phyloP scores from a whole-genome alignment of 2,329 filamentous ascomycete genomes.

The Coniochaeta sp. region DNA sequence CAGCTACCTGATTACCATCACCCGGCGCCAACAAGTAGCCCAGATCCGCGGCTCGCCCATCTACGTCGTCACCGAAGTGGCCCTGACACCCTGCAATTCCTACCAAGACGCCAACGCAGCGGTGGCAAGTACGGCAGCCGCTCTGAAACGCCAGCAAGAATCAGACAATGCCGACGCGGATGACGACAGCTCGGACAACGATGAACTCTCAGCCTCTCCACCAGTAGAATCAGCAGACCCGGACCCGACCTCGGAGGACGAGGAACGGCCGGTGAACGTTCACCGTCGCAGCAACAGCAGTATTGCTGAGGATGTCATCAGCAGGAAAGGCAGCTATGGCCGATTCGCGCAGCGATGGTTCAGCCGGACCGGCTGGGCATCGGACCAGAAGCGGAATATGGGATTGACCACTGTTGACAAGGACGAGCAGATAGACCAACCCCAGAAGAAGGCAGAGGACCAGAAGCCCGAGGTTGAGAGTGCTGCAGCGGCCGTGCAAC shows the following conservation, averaged over 20 bases:
- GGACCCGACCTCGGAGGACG: constrained; percentile 23
- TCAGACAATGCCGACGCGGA: constrained; percentile 17
- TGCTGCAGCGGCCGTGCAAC: background rate
- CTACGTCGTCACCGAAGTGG: constrained; percentile 82
- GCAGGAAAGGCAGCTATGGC: constrained; percentile 74
- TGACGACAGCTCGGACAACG: constrained; percentile 40
- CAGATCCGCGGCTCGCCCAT: constrained; percentile 74
- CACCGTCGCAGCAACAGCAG: constrained; percentile 35
- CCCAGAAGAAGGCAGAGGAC: constrained; percentile 11
- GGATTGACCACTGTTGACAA: constrained; percentile 53
- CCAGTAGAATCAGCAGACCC: constrained; percentile 36
- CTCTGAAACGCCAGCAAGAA: constrained; percentile 31
- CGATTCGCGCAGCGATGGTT: constrained; percentile 90
- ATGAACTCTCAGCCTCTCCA: constrained; percentile 21
- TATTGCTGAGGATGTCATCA: constrained; percentile 83
- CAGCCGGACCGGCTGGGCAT: constrained; percentile 72
- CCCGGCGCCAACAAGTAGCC: constrained; percentile 78
- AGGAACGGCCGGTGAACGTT: constrained; percentile 16
- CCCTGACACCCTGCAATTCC: constrained; percentile 79
- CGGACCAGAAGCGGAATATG: constrained; percentile 61
- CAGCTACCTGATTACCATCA: constrained; percentile 82
- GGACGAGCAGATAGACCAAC: constrained; percentile 25
- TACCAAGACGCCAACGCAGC: constrained; percentile 66
- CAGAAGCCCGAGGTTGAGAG: background rate
- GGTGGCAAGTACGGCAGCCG: constrained; percentile 51